Conservation (phyloP, 495 filamentous ascomycete genomes). For the Glarea lozoyensis region DNA sequence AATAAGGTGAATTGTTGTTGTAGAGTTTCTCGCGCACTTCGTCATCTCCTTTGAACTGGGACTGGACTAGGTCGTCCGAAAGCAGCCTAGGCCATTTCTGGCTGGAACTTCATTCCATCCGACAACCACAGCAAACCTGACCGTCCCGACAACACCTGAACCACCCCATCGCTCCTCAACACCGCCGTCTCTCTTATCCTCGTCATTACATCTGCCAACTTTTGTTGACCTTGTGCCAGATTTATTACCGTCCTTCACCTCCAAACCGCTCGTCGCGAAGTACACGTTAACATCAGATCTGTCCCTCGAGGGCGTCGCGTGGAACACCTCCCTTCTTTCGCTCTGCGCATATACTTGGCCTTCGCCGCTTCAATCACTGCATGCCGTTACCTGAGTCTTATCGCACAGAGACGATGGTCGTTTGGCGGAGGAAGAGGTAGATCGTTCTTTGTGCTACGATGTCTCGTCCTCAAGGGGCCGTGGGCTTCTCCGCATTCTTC, state of each 20-base stretch:
- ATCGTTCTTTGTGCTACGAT: constrained; percentile 39
- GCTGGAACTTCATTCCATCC: constrained; percentile 11
- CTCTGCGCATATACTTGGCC: constrained; percentile 14
- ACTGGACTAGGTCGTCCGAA: neutral
- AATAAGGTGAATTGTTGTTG: neutral
- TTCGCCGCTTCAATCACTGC: constrained; percentile 24
- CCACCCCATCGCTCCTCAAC: constrained; percentile 14
- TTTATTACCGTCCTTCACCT: constrained; percentile 7
- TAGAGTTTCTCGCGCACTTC: neutral
- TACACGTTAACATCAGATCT: constrained; percentile 30
- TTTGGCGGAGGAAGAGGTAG: constrained; percentile 39
- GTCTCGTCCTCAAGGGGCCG: constrained; percentile 69
- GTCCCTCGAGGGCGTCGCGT: constrained; percentile 30
- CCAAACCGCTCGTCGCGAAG: constrained; percentile 15
- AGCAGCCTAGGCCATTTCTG: neutral
- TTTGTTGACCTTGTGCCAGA: constrained; percentile 16
- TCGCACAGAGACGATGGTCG: constrained; percentile 44
- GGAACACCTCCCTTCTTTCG: constrained; percentile 16
- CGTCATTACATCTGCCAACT: constrained; percentile 5
- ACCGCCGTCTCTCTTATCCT: constrained; percentile 5
- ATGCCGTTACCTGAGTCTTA: constrained; percentile 30
- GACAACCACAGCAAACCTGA: constrained; percentile 13
- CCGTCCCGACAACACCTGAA: constrained; percentile 20
- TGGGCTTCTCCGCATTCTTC: constrained; percentile 87
- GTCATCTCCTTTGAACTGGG: neutral